These are phyloP conservation scores for Kodamaea alishanica DNA, from an alignment of 1,139 yeast species.

Conservation along the genomic window DNA sequence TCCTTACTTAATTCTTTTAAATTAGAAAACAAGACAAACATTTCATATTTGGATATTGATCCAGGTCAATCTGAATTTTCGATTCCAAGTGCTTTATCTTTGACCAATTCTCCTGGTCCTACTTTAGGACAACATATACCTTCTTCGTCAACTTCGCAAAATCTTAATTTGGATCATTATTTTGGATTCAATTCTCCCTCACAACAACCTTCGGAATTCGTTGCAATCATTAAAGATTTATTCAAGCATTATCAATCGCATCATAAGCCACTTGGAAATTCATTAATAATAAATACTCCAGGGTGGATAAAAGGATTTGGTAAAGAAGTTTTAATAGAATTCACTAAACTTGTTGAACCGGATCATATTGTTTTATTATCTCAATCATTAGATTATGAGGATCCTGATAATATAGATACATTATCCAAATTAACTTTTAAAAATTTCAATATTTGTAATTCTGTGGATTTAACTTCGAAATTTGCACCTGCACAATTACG, in stretches of 20 bases:
- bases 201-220: constrained; percentile 59
- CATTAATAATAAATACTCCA: constrained; percentile 73
- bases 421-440: constrained; percentile 21
- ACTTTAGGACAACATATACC: constrained; percentile 27
- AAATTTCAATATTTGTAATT: constrained; percentile 22
- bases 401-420: constrained; percentile 24
- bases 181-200: constrained; percentile 76
- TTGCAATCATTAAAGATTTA: constrained; percentile 43
- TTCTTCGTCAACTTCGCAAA: constrained; percentile 7
- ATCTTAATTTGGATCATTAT: constrained; percentile 29
- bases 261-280: constrained; percentile 30
- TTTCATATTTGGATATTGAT: constrained; percentile 69
- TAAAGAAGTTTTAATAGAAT: constrained; percentile 52
- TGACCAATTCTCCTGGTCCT: constrained; percentile 25
- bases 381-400: constrained; percentile 17
- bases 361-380: constrained; percentile 46
- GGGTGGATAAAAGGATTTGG: constrained; percentile 97
- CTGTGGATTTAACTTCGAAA: constrained; percentile 29
- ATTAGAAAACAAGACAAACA: constrained; percentile 15
- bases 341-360: constrained; percentile 50
- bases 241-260: constrained; percentile 27
- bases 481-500: constrained; percentile 54
- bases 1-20: constrained; percentile 46
- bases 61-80: constrained; percentile 90
- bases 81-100: constrained; percentile 63